Percentiles rank a stretch among this genome's conserved stretches.
Conservation (phyloP, 306 rosid genomes). For the Geum urbanum region DNA sequence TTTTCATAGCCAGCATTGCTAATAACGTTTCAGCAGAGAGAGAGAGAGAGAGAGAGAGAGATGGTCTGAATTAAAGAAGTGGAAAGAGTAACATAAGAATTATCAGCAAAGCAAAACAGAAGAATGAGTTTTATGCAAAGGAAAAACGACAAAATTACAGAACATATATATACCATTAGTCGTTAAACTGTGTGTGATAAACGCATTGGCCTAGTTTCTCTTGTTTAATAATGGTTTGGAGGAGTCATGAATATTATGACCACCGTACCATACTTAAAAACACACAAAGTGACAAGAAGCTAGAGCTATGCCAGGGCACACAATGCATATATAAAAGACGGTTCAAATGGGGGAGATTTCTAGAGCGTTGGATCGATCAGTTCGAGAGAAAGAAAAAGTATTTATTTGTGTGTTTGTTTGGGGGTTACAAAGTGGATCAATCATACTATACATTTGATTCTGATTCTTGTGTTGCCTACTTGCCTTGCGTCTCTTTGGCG, state of each 20-base stretch:
- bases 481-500: slow-evolving; percentile 17
- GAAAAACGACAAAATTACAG: slow-evolving; percentile 29
- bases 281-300: not conserved
- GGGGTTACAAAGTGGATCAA: slow-evolving; percentile 1
- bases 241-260: not conserved
- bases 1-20: not conserved
- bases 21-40: slow-evolving; percentile 30
- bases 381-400: not conserved
- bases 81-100: slow-evolving; percentile 38
- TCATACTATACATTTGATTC: slow-evolving; percentile 2
- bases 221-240: slow-evolving; percentile 7
- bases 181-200: slow-evolving; percentile 7
- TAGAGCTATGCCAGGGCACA: too few relatives aligned
- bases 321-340: slow-evolving; percentile 16
- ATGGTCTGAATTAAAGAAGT: not conserved
- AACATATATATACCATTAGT: slow-evolving; percentile 4
- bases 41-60: not conserved
- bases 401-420: not conserved
- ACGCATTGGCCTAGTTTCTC: slow-evolving; percentile 8
- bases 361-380: slow-evolving; percentile 36
- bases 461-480: not conserved
- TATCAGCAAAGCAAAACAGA: slow-evolving; percentile 21
- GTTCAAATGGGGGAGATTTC: slow-evolving; percentile 39
- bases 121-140: slow-evolving; percentile 3
- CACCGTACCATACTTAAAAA: not conserved